Base-by-base conservation (phyloP, 768 basidiomycete genomes). In the Scleroderma bovista region DNA sequence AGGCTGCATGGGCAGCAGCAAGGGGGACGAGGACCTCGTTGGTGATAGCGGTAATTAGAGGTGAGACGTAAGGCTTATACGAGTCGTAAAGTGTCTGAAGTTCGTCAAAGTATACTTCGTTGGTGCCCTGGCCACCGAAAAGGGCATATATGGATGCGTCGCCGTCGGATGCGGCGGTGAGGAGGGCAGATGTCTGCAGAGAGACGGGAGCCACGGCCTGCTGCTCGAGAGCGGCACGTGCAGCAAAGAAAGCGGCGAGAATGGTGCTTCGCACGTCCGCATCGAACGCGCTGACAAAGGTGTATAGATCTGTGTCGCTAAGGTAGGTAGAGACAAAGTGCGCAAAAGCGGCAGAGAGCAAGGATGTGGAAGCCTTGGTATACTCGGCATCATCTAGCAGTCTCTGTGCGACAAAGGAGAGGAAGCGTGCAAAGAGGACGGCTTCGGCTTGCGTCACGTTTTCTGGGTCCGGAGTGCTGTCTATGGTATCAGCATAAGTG, bases 31-130 rank as follows among this genome's bases (percentile, higher is more conserved):
- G 84, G 59, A 90, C 73, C 42, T 84, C 74, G 16, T 72, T 60
- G 43, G 86, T 82, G 57, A 91, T 69, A 34, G 74, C 73, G 24
- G 73, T 61, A 54, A 96, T 68, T 74, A 93, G 84, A 16, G 84
- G 67, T 15, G 76, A 72, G 55, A 97, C 83, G 63, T 92, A 95
- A 11, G 93, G 86, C 55, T 75, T 81, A 77, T 99, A 98, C 53
- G 81, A 88, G 70, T 96, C 87, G 70, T 89, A 93, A 46, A 98
- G 83, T 44, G 76, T 72, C 72, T 95, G 89, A 17, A 99, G 78
- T 67, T 98, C 96, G 66, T 95, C 90, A 66, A 97, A 93, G 73
- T 98, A 99, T 52, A 95, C 88, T 64, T 98, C 96, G 69, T 98
- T 98, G 51, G 88, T 91, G 51, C 96, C 96, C 69, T 99, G 96